Base-by-base conservation (phyloP, 1,284 basidiomycete genomes). In the Trichosporon ovoides region DNA sequence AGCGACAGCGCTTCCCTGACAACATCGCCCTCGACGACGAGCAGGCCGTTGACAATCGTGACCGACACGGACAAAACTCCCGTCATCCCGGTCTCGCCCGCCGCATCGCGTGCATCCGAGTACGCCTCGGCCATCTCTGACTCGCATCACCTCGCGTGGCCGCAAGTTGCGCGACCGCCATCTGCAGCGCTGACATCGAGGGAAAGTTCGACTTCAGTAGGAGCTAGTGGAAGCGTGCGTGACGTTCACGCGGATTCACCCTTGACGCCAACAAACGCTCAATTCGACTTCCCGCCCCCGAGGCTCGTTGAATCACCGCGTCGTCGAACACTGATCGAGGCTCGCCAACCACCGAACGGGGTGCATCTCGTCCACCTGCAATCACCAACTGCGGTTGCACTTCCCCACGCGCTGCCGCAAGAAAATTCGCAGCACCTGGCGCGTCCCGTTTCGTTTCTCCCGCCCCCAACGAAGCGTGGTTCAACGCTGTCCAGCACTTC, bases 261-360 rank as follows among this genome's bases (percentile, higher is more conserved):
- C 24, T 35, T 53, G 43, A 59, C 60, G 24, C 61, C 61, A 7
- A 57, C 48, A 19, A 38, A 43, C 37, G 19, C 46, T 19, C 51
- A 43, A 34, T 63, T 63, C 46, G 65, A 57, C 7, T 56, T 57
- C 36, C 51, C 53, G 20, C 58, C 60, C 7, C 63, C 68, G 9
- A 58, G 69, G 11, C 61, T 73, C 6, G 61, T 63, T 28, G 60
- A 68, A 18, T 67, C 70, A 0, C 66, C 72, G 3, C 58, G 71
- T 28, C 60, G 70, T n/a, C 60, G 68, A 22, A 74, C 71, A 0
- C 59, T 75, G 31, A 57, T 75, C 46, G 62, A 70, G 38, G 55
- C 56, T 16, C 43, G 34, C 53, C 10, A 61, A 40, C 48, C 38
- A 33, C 43, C 59, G 46, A 55, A 55, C 9, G 36, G 43, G n/a